phyloP scores from a whole-genome alignment of 441 rosid genomes.

The Gossypium schwendimanii region DNA sequence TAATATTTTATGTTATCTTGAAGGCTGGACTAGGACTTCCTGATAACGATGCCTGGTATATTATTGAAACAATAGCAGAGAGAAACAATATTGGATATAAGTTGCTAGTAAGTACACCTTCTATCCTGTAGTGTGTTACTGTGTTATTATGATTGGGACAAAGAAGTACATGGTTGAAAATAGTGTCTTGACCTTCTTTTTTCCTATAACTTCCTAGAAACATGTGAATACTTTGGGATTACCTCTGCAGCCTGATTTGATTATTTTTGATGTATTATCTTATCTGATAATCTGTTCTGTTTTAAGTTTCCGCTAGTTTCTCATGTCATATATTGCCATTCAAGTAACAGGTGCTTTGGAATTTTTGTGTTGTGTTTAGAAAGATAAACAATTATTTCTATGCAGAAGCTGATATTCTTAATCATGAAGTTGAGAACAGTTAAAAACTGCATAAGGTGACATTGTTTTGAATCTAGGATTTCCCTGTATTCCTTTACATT shows the following conservation, averaged over 20 bases:
- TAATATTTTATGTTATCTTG: constrained; percentile 25
- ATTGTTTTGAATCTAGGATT: not conserved
- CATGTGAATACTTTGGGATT: not conserved
- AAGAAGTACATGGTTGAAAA: constrained; percentile 3
- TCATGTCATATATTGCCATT: not conserved
- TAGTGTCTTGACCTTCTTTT: not conserved
- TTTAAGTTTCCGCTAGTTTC: not conserved
- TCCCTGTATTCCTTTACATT: not conserved
- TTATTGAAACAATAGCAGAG: constrained; percentile 86
- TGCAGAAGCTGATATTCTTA: not conserved
- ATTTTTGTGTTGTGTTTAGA: constrained; percentile 8
- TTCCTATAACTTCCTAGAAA: not conserved
- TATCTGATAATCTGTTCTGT: not conserved
- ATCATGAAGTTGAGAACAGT: not conserved
- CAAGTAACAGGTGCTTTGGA: not conserved
- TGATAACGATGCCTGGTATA: constrained; percentile 90
- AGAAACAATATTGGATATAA: constrained; percentile 80
- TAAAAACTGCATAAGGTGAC: not conserved
- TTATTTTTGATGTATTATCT: constrained; percentile 1
- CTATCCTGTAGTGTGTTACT: constrained; percentile 18
- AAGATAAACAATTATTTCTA: not conserved
- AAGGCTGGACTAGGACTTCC: constrained; percentile 95
- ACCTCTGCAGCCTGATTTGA: constrained; percentile 1
- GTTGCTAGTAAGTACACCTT: constrained; percentile 54
- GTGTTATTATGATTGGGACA: constrained; percentile 1